Base-by-base conservation (phyloP, 2,329 filamentous ascomycete species). In the Aspergillus fumigatus region DNA sequence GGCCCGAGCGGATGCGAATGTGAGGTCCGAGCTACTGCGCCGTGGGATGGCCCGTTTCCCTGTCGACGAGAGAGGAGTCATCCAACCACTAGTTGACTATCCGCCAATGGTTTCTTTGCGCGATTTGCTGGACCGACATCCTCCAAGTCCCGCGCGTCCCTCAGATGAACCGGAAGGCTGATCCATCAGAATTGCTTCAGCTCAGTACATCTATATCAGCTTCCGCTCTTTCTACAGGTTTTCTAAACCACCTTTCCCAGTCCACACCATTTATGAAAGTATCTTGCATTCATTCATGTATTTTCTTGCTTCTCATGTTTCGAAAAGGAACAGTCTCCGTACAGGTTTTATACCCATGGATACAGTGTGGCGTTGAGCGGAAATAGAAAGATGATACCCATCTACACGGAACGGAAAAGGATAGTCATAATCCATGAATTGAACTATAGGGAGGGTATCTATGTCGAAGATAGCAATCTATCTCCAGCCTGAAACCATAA, bases 41-140 rank as follows among this genome's bases (percentile, higher is more conserved):
- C 68, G 68, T 19, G 67, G 68, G 3, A 60, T 67, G 19, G 57
- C 62, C 3, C 60, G 56, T 14, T 57, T 73, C n/a, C 62, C 62
- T 19, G 54, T 69, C 3, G 70, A 75, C 53, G 65, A 69, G 26
- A 68, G 67, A 21, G 73, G 73, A 2, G 67, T 75, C 10, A 67
- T 73, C 49, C 62, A 63, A 25, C 65, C 65, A 4, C 45, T 23
- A 3, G 43, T 47, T 5, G 10, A 47, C 10, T 47, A 23, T 23
- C 21, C 43, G 21, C 32, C 32, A 17, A 17, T 47, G 3, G 19
- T 23, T 14, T 25, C 43, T 6, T 21, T 47, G 43, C 43, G 21
- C 11, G 43, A 47, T 14, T 47, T 47, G 11, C 10, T 47, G 43
- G 23, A 47, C 23, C 5, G 43, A 2, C 19, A 11, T 23, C 4